Base-by-base conservation (phyloP, 1,284 basidiomycete genomes). In the Malassezia cuniculi region DNA sequence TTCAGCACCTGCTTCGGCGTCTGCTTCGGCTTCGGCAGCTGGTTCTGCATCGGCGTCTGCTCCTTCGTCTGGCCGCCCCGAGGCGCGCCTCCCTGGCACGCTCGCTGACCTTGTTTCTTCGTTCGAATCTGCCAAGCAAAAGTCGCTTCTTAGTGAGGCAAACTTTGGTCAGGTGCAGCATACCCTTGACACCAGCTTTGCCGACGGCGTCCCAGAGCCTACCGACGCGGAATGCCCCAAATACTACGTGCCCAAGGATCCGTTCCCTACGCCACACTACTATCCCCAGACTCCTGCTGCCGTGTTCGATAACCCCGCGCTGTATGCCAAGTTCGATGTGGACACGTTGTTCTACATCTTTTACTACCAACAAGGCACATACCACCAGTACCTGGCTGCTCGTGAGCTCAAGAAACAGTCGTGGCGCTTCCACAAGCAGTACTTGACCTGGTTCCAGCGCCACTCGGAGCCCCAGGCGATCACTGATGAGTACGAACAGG, bases 361-460 rank as follows among this genome's bases (percentile, higher is more conserved):
- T 71, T 99, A 99, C 73, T 97, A 86, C 72, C 78, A 85, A 48
- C 85, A 87, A 16, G 85, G 87, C 42, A 90, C 87, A 56, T 95
- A 94, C 72, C 86, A 90, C 69, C 89, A 94, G 83, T 94, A 82
- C 70, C 78, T 95, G 34, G 90, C 93, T 1, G 93, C 93, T 6
- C 85, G 85, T 65, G 93, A 97, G 71, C 73, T 99, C 49, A 97
- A 97, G 72, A 78, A 84, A 47, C 90, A 95, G 69, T 89, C 85
- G 41, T 99, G 93, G 93, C 79, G 93, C 39, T 99, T 97, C 75
- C 93, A 97, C 69, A 85, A 94, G 55, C 95, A 97, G 71, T 99
- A 95, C 69, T 71, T 97, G 48, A 99, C 93, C 26, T 99, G 93
- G 93, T 99, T 99, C 78, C 93, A 97, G 70, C 78, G 93, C 37